Evolutionary conservation across 2,329 filamentous ascomycete species (phyloP), one percentile per base, ranked within the genome.

Genomic region (Aspergillus flavus): DNA sequence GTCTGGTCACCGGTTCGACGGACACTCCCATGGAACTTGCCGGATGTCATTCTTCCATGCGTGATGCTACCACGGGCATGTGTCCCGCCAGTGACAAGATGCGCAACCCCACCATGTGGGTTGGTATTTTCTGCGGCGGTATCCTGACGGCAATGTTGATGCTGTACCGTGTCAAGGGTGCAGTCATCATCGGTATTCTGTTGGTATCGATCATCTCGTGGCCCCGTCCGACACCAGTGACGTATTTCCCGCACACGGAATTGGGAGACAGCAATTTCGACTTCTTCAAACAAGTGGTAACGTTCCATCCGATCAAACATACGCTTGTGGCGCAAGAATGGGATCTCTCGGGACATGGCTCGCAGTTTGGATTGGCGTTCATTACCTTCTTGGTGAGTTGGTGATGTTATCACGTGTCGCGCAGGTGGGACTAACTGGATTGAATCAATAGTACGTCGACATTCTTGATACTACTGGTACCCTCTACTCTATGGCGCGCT

Each of bases 121-220:
- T 96, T 58, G 93, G 92, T 43, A 93, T 96, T 70, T 95, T 96
- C 82, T 91, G 90, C 69, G 92, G 92, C 50, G 92, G 92, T 64
- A 85, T 96, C 66, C 80, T 96, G 56, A 96, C 92, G 1, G 89
- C 89, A 36, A 80, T 95, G 67, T 81, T 96, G 59, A 91, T 94
- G 89, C 86, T 94, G 82, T 96, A 93, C 77, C 89, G 92, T 23
- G 87, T 96, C 77, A 94, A 94, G 80, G 92, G 92, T 62, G 93
- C 93, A 61, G 91, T 96, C 71, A 93, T 96, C 71, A 85, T 87
- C 41, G 93, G 93, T 43, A 95, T 96, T 67, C 76, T 94, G 30
- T 86, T 96, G 30, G 92, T 96, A 61, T 93, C 90, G 66, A 90
- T 96, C 78, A 93, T 95, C 76, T 96, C 92, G 10, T 96, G 93